Base-by-base conservation (phyloP, 805 yeast genomes). In the Maudiozyma pseudohumilis region DNA sequence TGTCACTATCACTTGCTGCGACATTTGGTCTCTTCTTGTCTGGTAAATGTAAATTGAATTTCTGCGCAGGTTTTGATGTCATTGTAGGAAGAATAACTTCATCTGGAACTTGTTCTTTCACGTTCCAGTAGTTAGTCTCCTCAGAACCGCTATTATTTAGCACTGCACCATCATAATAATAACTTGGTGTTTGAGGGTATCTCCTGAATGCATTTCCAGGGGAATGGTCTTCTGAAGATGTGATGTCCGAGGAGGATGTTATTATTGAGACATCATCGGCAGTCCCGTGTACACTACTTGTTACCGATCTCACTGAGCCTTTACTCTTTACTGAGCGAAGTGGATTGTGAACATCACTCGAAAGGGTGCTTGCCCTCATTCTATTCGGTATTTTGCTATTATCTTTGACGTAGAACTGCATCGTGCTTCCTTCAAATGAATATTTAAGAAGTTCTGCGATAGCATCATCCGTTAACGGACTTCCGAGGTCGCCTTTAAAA, bases 401-500 rank as follows among this genome's bases (percentile, higher is more conserved):
- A 8, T 57, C 60, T 32, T 55, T 56, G 11, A 59, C 32, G 32
- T 32, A 58, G 21, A 59, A 43, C 34, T 53, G 55, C 19, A 45
- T 48, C 3, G 64, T 53, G 12, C 56, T 43, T 24, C 57, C 53
- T 7, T 51, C 43, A 39, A 68, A 70, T 11, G 49, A 44, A 19
- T 60, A 49, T 1, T 55, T 50, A 9, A 71, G 47, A 2, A 73
- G 47, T 2, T 46, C 43, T 2, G 62, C 61, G 3, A 79, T 40
- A 1, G 69, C 48, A 2, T 65, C 64, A 32, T 75, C 79, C 17
- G 77, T 70, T 15, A 81, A 47, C 0, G 75, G 65, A 5, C 63
- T 70, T 21, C 87, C 89, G 21, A 70, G 68, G 12, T 67, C 66
- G 34, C 76, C 64, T 16, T 76, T 75, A 53, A 77, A 74, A 36